Evolutionary conservation across 2,329 filamentous ascomycete genomes (phyloP), one percentile per base, ranked within the genome.

Genomic region (Xylaria sp.): DNA sequence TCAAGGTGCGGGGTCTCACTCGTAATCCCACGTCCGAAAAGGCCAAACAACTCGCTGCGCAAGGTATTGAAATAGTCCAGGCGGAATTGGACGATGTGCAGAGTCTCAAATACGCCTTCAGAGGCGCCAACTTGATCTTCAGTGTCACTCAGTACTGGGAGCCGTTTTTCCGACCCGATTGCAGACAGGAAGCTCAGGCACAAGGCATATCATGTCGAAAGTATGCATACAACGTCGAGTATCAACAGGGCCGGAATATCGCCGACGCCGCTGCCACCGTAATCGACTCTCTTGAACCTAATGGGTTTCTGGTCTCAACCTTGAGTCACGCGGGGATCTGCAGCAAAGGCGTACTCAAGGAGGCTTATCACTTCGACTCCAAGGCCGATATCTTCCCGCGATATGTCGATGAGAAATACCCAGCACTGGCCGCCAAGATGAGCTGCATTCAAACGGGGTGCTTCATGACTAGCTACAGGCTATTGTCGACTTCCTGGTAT

Each of bases 121-220:
- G 69, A 2, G 82, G 81, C 7, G 84, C 84, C 20, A 81, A 83
- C 65, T 73, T 81, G 63, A 85, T 88, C 66, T 88, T 87, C 75
- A 79, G 80, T 66, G 82, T 86, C 56, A 88, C 86, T 0, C 81
- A 88, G 68, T 88, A 85, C 75, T 88, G 83, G 82, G 81, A 85
- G 61, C 61, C 61, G 13, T 64, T 64, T 29, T 64, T 64, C 54
- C 61, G 54, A 6, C 54, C 54, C 79, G 81, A 83, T 66, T 80
- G 78, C 65, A 80, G 81, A 13, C 72, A 76, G 25, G 77, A 77
- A 57, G 82, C 81, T 2, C 65, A 72, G 3, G 77, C 78, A 36
- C 70, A 75, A 13, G 82, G 81, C 5, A 74, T 84, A 17, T 79
- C 78, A 0, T 82, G 79, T 68, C 78, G 82, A 11, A 74, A 74